Evolutionary conservation across 495 filamentous ascomycete species (phyloP), one percentile per base, ranked within the genome.

Genomic region (Staphylotrichum tortipilum): DNA sequence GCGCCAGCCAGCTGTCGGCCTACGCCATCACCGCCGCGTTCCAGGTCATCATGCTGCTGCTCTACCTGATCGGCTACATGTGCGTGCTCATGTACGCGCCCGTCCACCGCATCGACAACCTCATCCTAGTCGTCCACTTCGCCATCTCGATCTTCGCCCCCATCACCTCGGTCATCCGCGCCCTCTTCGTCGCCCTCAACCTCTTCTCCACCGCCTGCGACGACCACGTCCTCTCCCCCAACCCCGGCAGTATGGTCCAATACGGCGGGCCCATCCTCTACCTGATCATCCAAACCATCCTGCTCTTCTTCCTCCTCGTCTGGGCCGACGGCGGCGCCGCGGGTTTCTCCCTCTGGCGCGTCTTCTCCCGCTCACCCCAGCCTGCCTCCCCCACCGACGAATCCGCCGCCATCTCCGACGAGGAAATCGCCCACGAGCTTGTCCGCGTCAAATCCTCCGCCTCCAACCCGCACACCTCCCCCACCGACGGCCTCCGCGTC

Each of bases 181-280:
- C 86, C 0, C 58, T 95, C 40, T 85, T 91, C 55, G 61, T 89
- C 6, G 69, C 83, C 3, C 71, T 94, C 36, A 94, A 94, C 59
- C 68, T 87, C 17, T 95, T 94, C 69, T 82, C 80, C 0, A 69
- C 83, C 0, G 68, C 81, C 29, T 95, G 89, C 56, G 71, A 77
- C 19, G 84, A 75, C 26, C 68, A 80, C 19, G 33, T 71, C 14
- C 64, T 86, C 19, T 78, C 81, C 11, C 67, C 75, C 2, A 83
- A 89, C 60, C 84, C 87, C 0, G 88, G 80, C 6, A 78, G 71
- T 3, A 80, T 92, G 40, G 73, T 72, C 2, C 72, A 85, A 36
- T 95, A 86, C 59, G 88, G 88, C 38, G 83, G 83, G 0, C 85
- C 88, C 3, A 88, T 94, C 43, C 61, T 85, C 4, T 89, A 90